Evolutionary conservation across 768 basidiomycete species (phyloP), one percentile per base, ranked within the genome.

Genomic region (Ramaria rubella): DNA sequence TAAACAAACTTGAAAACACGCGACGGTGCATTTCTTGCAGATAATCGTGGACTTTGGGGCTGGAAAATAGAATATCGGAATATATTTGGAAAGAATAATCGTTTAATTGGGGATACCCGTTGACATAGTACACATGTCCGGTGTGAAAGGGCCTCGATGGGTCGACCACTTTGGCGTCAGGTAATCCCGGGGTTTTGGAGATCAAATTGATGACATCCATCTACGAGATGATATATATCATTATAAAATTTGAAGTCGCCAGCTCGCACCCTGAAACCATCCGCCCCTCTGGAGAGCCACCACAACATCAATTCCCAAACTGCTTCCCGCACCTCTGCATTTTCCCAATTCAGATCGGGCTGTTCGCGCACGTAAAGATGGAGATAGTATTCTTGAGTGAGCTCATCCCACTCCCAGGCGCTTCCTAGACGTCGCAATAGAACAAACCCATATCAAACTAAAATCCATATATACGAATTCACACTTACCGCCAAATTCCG

Each of bases 331-430:
- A 65, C 62, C 6, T 76, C 75, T 0, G 77, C 75, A 60, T 87
- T 85, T 50, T 87, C 84, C 86, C 85, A 89, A 65, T 90, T 88
- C 15, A 89, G 67, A 64, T 89, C 88, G 0, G 86, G 87, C 70
- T 87, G 86, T 63, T 86, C 78, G 8, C 73, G 64, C 52, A 79
- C 70, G 68, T 81, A 90, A 1, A 87, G 62, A 67, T 88, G 86
- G 54, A 88, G 78, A 65, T 87, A 87, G 60, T 85, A 89, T 68
- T 89, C 85, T 19, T 80, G 70, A 3, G 83, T 84, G 11, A 61
- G 62, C 58, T 79, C 77, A 69, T 87, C 83, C 60, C 78, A 86
- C 21, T 83, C 78, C 88, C 88, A 90, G 11, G 80, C 83, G 1
- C 85, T 81, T 12, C 82, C 82, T 83, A 65, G 26, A 8, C 30